Base-by-base conservation (phyloP, 805 yeast genomes). In the Sungouiozyma ichnusensis region DNA sequence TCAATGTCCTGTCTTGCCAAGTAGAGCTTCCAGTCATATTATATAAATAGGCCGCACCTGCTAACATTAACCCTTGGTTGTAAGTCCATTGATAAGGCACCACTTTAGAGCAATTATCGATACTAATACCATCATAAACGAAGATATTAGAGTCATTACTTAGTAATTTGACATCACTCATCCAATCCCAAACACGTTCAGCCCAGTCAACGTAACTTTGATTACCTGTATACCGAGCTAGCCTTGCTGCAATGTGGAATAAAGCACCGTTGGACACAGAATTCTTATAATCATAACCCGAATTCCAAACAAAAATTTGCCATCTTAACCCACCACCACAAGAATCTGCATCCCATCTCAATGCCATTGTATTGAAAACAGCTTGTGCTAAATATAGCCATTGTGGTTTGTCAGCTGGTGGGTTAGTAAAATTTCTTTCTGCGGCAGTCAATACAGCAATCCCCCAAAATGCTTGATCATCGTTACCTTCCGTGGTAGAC, bases 381-480 rank as follows among this genome's bases (percentile, higher is more conserved):
- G 95, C 94, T 64, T 86, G 94, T 0, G 94, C 84, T 56, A 88
- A 67, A 41, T 77, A 73, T 27, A 86, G 70, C 97, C 97, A 90
- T 44, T 76, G 76, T 15, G 86, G 86, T 18, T 49, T 36, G 37
- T 67, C 73, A 1, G 54, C 45, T 56, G 77, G 65, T 2, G 94
- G 87, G 53, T 80, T 77, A 1, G 85, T 67, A 58, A 87, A 87
- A 64, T 85, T 85, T 57, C 81, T 72, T 62, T 90, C 97, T 0
- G 94, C 94, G 1, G 97, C 97, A 20, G 77, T 79, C 82, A 90
- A 85, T 3, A 79, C 94, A 1, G 94, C 82, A 46, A 92, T 69
- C 4, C 95, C 97, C 97, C 97, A 90, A 61, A 90, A 86, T 2
- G 85, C 95, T 67, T 90, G 97, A 68, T 90, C 97, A 71, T 90